Base-by-base conservation (phyloP, 2,329 filamentous ascomycete genomes). In the Calonectria pseudoturangicola region DNA sequence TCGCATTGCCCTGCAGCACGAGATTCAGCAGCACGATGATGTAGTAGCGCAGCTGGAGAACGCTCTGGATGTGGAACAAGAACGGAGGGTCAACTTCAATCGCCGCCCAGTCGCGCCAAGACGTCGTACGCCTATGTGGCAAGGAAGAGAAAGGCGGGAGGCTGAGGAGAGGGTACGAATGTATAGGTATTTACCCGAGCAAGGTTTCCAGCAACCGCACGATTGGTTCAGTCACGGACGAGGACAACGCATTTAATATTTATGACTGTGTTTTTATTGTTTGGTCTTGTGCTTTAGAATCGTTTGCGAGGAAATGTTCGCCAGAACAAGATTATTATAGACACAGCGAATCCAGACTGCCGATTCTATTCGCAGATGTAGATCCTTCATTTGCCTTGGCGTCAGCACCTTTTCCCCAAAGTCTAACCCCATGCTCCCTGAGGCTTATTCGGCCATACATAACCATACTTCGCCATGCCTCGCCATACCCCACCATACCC, bases 121-220 rank as follows among this genome's bases (percentile, higher is more conserved):
- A 47, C 15, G 15, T 18, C 39, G 27, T 21, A 28, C 18, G 12
- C 8, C 58, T 6, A 47, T 28, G 6, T 33, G 58, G 16, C 58
- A 63, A 30, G 28, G 25, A 8, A 47, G 41, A 43, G 58, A 43
- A 13, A 28, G 41, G 15, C 41, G 41, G 8, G 58, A 63, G 6
- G 58, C 58, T 1, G 58, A 63, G 18, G 41, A 63, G 12, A 63
- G 58, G n/a, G 58, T 41, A 27, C 58, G 58, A n/a, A 63, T 63
- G 25, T 63, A 63, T 33, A 25, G 27, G 16, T 21, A 47, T 63
- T n/a, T 63, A 10, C 58, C 58, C 2, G 25, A 45, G 5, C 15
- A 47, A 2, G 58, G 58, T 4, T 33, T 45, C 25, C 25, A 16
- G 12, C 58, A 47, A 39, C 58, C 58, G 6, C 39, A 39, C 21